Percentiles rank a stretch among this genome's conserved stretches.
These are phyloP conservation scores for Xylariales sp. DNA, from an alignment of 2,329 filamentous ascomycete genomes.

Conservation along the genomic window DNA sequence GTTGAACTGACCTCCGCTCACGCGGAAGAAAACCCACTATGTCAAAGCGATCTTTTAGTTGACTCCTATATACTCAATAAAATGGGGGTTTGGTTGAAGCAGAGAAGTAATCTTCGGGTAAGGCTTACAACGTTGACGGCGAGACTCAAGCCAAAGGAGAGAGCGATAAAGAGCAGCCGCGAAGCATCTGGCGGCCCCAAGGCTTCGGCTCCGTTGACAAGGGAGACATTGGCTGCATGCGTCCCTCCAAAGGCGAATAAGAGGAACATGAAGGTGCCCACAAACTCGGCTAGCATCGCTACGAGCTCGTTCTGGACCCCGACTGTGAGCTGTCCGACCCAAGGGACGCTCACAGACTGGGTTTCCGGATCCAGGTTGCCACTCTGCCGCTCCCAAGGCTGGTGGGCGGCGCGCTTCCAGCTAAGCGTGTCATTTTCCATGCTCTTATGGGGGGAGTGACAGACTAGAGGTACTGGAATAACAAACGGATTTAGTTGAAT, in stretches of 20 bases:
- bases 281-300: constrained; percentile 26
- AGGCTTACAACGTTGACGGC: constrained; percentile 22
- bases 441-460: no score
- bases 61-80: neutral
- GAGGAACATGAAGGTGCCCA: constrained; percentile 37
- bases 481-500: no score
- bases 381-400: no score
- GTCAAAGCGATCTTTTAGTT: neutral
- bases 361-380: no score
- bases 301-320: constrained; percentile 4
- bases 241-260: constrained; percentile 37
- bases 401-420: no score
- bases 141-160: constrained; percentile 25
- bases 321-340: neutral
- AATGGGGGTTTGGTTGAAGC: neutral
- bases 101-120: neutral
- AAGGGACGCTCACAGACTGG: no score
- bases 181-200: neutral
- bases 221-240: constrained; percentile 16
- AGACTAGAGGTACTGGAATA: no score
- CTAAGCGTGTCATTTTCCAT: no score
- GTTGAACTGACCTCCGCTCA: constrained; percentile 19
- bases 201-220: constrained; percentile 4
- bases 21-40: constrained; percentile 30
- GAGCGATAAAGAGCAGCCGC: constrained; percentile 21